phyloP scores from a whole-genome alignment of 2,329 filamentous ascomycete genomes.

The Ceratocystis lukuohia region DNA sequence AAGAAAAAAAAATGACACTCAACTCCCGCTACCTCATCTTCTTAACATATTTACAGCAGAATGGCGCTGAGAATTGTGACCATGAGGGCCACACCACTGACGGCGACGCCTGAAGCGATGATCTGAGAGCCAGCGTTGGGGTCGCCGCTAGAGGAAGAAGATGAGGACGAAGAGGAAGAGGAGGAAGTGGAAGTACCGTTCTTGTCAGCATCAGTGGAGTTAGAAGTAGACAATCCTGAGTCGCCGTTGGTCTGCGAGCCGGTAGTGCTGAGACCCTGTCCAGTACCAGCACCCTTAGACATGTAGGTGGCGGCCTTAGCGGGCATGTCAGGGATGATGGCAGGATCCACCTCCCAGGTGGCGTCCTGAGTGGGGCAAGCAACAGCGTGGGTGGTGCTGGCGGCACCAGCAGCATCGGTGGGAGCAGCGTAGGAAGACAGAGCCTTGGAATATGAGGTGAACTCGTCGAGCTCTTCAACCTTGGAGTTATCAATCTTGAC shows the following conservation, averaged over 20 bases:
- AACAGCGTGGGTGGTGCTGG: slow-evolving; percentile 34
- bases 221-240: slow-evolving; percentile 35
- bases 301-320: slow-evolving; percentile 39
- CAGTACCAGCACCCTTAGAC: slow-evolving; percentile 38
- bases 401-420: slow-evolving; percentile 37
- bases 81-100: slow-evolving; percentile 27
- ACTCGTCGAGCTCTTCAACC: slow-evolving; percentile 50
- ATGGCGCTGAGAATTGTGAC: slow-evolving; percentile 31
- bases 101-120: slow-evolving; percentile 24
- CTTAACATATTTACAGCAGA: slow-evolving; percentile 27
- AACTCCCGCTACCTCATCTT: background rate
- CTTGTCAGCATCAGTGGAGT: slow-evolving; percentile 26
- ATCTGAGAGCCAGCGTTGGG: slow-evolving; percentile 25
- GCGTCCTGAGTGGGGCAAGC: slow-evolving; percentile 38
- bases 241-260: slow-evolving; percentile 41
- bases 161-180: slow-evolving; percentile 20
- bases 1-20: slow-evolving; percentile 12
- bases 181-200: slow-evolving; percentile 13
- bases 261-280: slow-evolving; percentile 38
- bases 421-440: slow-evolving; percentile 38
- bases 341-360: slow-evolving; percentile 39
- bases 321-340: slow-evolving; percentile 40
- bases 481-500: slow-evolving; percentile 45
- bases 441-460: slow-evolving; percentile 38
- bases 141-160: slow-evolving; percentile 20